phyloP scores from a whole-genome alignment of 1,284 basidiomycete genomes.

The Apiotrichum sp. region DNA sequence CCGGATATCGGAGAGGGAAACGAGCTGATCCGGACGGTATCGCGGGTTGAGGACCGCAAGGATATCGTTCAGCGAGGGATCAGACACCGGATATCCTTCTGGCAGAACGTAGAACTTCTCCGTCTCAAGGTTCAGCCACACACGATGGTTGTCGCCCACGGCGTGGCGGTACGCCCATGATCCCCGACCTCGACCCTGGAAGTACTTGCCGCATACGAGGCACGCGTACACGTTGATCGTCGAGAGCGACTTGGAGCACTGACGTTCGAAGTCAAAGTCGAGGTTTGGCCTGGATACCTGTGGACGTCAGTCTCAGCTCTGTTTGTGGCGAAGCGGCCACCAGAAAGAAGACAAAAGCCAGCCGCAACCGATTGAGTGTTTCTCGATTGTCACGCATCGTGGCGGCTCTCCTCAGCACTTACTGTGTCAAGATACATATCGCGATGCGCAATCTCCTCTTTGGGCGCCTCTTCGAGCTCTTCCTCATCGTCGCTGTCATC shows the following conservation, averaged over 20 bases:
- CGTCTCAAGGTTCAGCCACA: slow-evolving; percentile 91
- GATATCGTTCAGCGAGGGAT: slow-evolving; percentile 92
- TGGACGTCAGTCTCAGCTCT: neutral
- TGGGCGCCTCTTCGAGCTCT: slow-evolving; percentile 38
- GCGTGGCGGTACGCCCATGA: slow-evolving; percentile 96
- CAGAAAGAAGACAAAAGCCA: no score
- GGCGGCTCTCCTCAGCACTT: slow-evolving; percentile 28
- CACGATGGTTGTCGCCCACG: slow-evolving; percentile 96
- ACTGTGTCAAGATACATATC: slow-evolving; percentile 97
- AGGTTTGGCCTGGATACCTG: slow-evolving; percentile 81
- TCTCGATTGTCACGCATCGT: no score
- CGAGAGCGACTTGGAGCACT: slow-evolving; percentile 91
- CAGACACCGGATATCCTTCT: slow-evolving; percentile 90
- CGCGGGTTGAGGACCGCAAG: slow-evolving; percentile 80
- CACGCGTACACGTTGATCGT: slow-evolving; percentile 99
- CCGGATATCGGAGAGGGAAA: slow-evolving; percentile 55
- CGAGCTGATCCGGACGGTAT: slow-evolving; percentile 55
- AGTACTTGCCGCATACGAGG: slow-evolving; percentile 97
- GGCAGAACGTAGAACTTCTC: slow-evolving; percentile 98
- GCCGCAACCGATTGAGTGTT: no score
- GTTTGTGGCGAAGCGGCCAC: no score
- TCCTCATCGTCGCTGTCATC: slow-evolving; percentile 53
- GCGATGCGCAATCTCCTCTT: slow-evolving; percentile 57
- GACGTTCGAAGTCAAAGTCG: slow-evolving; percentile 99
- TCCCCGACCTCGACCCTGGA: slow-evolving; percentile 87